These are phyloP conservation scores for Lentinula detonsa DNA, from an alignment of 768 basidiomycete genomes.

Conservation along the genomic window DNA sequence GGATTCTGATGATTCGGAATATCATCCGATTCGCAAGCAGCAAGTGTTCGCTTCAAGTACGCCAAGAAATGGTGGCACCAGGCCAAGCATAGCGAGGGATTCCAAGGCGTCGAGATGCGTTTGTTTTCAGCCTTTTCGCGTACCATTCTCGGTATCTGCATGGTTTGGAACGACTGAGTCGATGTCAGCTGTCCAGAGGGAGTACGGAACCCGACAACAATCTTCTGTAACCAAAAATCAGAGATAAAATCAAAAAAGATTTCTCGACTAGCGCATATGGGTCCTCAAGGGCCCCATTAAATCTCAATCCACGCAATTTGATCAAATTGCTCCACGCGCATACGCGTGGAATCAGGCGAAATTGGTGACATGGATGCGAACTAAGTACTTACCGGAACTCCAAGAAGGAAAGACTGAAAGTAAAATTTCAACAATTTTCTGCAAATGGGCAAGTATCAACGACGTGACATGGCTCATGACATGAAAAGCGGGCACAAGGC, in stretches of 20 bases:
- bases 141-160: conserved; percentile 72
- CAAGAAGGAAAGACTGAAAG: conserved; percentile 86
- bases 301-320: neutral
- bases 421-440: conserved; percentile 93
- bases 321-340: neutral
- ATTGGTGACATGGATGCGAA: neutral
- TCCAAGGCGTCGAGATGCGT: conserved; percentile 42
- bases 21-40: conserved; percentile 16
- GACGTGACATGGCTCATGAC: neutral
- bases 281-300: neutral
- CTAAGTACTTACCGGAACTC: conserved; percentile 64
- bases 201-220: conserved; percentile 84
- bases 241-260: neutral
- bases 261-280: neutral
- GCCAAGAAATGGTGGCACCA: conserved; percentile 65
- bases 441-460: conserved; percentile 2
- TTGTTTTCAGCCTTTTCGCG: conserved; percentile 52
- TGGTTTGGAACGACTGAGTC: conserved; percentile 69
- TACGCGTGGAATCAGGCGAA: neutral
- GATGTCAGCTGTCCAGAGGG: conserved; percentile 63
- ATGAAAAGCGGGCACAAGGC: neutral
- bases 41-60: conserved; percentile 38
- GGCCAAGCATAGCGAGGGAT: conserved; percentile 64
- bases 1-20: conserved; percentile 3
- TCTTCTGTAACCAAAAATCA: conserved; percentile 44